Base-by-base conservation (phyloP, 495 filamentous ascomycete genomes). In the Evernia prunastri region DNA sequence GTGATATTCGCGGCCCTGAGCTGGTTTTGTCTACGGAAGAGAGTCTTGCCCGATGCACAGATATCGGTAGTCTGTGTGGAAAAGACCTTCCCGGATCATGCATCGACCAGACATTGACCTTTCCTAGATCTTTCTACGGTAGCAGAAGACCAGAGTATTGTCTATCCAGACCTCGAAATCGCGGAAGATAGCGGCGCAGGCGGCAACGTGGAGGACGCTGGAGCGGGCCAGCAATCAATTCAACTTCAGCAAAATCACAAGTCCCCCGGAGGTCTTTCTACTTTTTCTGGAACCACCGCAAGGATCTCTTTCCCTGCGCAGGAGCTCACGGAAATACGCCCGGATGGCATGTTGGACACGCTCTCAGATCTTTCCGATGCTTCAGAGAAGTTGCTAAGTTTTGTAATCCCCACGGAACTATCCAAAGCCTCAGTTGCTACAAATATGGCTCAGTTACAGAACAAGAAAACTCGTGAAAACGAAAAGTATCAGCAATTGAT, bases 251-350 rank as follows among this genome's bases (percentile, higher is more conserved):
- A 47, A 58, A 64, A n/a, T 37, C 60, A 9, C 56, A 69, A 42
- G 37, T 78, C 76, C 10, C 68, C 71, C 15, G 70, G 69, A n/a
- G 70, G 62, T 13, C 49, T 68, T 17, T 79, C 77, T n/a, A 71
- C 68, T 57, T 68, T 77, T 51, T 79, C 78, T 33, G 76, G 73
- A 61, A 80, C 76, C 11, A 79, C 78, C 11, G 76, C 71, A 10
- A 70, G 72, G 31, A 77, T 74, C 15, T 71, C 74, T 29, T 67
- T 73, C 60, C 75, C 76, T 20, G 62, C 25, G 6, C 69, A 72
- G 29, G 74, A 76, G 37, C 54, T 75, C 31, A 64, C 62, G 57
- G 66, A 65, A n/a, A 58, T 77, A 9, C 71, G 77, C 31, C 17
- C 65, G 13, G 68, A 68, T 20, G 42, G 63, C 29, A 69, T 79